Conservation (phyloP, 2,329 filamentous ascomycete genomes). For the Fusarium tanahbumbuense region DNA sequence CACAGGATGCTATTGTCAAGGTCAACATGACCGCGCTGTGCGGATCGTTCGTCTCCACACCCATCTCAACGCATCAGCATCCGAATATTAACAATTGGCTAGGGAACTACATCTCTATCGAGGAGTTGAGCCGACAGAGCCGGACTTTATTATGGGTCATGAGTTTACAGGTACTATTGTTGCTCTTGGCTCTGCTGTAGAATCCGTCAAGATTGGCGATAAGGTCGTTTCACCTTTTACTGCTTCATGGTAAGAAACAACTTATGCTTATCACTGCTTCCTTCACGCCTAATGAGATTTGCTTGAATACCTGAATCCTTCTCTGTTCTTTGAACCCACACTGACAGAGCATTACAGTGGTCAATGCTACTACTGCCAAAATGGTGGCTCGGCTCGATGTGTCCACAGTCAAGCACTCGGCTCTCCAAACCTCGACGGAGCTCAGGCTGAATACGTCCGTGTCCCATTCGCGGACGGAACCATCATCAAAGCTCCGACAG, state of each 20-base stretch:
- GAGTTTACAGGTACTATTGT: slow-evolving; percentile 85
- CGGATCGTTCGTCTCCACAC: slow-evolving; percentile 70
- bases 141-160: slow-evolving; percentile 79
- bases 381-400: slow-evolving; percentile 82
- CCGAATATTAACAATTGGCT: fast-evolving
- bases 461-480: slow-evolving; percentile 85
- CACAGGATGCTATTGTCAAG: slow-evolving; percentile 83
- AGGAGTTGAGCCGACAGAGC: slow-evolving; percentile 76
- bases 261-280: neutral
- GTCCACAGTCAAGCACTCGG: slow-evolving; percentile 77
- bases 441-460: slow-evolving; percentile 84
- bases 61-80: fast-evolving
- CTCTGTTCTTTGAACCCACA: too few species aligned
- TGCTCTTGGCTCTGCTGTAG: slow-evolving; percentile 74
- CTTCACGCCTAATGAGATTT: too few species aligned
- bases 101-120: slow-evolving; percentile 91
- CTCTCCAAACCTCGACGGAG: slow-evolving; percentile 75
- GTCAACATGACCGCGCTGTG: slow-evolving; percentile 88
- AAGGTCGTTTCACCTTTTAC: slow-evolving; percentile 89
- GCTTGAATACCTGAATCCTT: too few species aligned
- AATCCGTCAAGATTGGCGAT: slow-evolving; percentile 77
- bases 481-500: slow-evolving; percentile 73
- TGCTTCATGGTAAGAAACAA: slow-evolving; percentile 72
- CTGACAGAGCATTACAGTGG: slow-evolving; percentile 40
- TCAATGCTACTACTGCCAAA: slow-evolving; percentile 86